Conservation (phyloP, 495 filamentous ascomycete genomes). For the Massariosphaeria phaeospora region DNA sequence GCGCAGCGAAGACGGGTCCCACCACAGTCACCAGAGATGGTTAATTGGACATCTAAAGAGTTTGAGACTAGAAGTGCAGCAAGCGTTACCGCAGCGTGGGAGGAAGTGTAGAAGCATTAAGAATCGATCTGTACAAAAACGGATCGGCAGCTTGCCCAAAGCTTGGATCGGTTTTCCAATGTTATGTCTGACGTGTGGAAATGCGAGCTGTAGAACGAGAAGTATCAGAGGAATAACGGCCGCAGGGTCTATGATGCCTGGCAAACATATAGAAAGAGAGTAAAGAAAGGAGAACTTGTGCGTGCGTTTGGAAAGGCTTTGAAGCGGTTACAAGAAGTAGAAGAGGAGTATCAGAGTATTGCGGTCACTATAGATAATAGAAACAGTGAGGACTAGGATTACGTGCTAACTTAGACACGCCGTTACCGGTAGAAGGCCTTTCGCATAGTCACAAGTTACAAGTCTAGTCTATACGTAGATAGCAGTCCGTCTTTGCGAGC, state of each 20-base stretch:
- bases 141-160: not conserved
- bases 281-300: not conserved
- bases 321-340: not conserved
- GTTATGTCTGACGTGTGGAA: not conserved
- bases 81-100: not conserved
- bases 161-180: not conserved
- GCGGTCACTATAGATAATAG: not conserved
- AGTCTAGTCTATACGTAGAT: too few relatives aligned
- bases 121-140: not conserved
- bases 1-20: not conserved
- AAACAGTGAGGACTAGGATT: not conserved
- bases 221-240: not conserved
- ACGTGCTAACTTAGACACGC: not conserved
- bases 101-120: not conserved
- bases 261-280: not conserved
- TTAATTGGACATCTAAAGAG: not conserved
- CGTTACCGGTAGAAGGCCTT: not conserved
- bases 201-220: not conserved
- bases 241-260: not conserved
- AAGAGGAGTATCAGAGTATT: not conserved
- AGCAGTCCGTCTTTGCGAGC: too few relatives aligned
- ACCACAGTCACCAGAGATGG: slow-evolving; percentile 4
- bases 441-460: too few relatives aligned
- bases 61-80: slow-evolving; percentile 1
- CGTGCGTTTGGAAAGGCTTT: not conserved